Percentiles rank a stretch among this genome's conserved stretches.
Evolutionary conservation across 768 basidiomycete species (phyloP).

Genomic region (Podaxis mareebaensis): DNA sequence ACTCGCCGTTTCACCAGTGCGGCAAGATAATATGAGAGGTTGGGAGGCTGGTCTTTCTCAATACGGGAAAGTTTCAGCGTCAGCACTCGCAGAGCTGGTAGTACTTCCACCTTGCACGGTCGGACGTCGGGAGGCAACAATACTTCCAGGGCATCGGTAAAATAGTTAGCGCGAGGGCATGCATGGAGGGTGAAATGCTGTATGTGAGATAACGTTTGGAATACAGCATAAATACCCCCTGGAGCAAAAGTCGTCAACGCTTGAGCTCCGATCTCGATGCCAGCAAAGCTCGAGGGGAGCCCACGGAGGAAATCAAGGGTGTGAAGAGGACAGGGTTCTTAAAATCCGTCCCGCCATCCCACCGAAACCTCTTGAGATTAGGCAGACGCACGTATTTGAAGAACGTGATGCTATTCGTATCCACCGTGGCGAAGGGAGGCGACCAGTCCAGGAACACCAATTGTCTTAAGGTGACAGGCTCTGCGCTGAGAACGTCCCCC

Average conservation of each 20-base stretch:
- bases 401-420: background rate
- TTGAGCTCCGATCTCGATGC: background rate
- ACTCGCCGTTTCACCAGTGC: background rate
- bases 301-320: background rate
- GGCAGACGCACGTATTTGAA: background rate
- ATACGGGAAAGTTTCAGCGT: background rate
- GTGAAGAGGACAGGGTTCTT: background rate
- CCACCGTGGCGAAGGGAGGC: too few relatives aligned
- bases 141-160: background rate
- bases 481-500: background rate
- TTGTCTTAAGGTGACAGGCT: background rate
- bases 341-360: background rate
- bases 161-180: accelerated
- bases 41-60: background rate
- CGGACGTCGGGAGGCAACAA: background rate
- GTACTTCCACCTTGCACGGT: background rate
- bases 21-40: background rate
- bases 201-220: background rate
- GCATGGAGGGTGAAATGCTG: background rate
- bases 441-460: background rate
- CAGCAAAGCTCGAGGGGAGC: background rate
- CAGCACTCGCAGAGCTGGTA: background rate
- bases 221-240: background rate
- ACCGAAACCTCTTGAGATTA: background rate
- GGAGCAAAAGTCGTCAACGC: background rate